phyloP scores from a whole-genome alignment of 495 filamentous ascomycete species.

The Lineolata rhizophorae region DNA sequence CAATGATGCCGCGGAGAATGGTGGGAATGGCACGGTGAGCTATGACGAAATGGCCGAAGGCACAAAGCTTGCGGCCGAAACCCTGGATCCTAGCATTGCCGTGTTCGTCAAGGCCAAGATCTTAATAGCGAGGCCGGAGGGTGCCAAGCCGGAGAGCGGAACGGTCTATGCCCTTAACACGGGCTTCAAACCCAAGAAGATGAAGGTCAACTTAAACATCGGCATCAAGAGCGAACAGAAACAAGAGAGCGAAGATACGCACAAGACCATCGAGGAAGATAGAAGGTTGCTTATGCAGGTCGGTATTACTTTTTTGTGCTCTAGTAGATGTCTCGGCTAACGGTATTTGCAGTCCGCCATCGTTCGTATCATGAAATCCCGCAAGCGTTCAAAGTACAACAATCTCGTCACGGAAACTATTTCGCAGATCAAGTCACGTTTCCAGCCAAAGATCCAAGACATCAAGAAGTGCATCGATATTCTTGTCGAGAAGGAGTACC shows the following conservation, averaged over 20 bases:
- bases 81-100: conserved; percentile 61
- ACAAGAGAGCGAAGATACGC: conserved; percentile 86
- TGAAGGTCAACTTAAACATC: conserved; percentile 89
- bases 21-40: conserved; percentile 57
- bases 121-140: conserved; percentile 42
- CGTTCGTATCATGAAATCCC: conserved; percentile 97
- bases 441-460: conserved; percentile 76
- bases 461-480: conserved; percentile 99
- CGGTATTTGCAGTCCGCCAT: conserved; percentile 56
- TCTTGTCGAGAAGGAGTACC: conserved; percentile 95
- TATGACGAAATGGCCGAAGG: conserved; percentile 72
- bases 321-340: conserved; percentile 5
- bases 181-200: conserved; percentile 93
- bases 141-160: conserved; percentile 50
- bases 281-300: conserved; percentile 92
- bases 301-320: conserved; percentile 18
- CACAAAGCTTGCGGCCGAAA: conserved; percentile 57
- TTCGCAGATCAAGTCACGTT: conserved; percentile 79
- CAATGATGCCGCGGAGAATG: conserved; percentile 56
- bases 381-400: conserved; percentile 94
- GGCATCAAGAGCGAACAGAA: conserved; percentile 86
- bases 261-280: conserved; percentile 99
- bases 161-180: conserved; percentile 66
- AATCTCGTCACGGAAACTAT: conserved; percentile 87
- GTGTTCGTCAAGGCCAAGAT: conserved; percentile 87